A percentile compares a stretch with the other conserved stretches of the same genome.
phyloP scores from a whole-genome alignment of 768 basidiomycete genomes.

The Rhizopogon vesiculosus region DNA sequence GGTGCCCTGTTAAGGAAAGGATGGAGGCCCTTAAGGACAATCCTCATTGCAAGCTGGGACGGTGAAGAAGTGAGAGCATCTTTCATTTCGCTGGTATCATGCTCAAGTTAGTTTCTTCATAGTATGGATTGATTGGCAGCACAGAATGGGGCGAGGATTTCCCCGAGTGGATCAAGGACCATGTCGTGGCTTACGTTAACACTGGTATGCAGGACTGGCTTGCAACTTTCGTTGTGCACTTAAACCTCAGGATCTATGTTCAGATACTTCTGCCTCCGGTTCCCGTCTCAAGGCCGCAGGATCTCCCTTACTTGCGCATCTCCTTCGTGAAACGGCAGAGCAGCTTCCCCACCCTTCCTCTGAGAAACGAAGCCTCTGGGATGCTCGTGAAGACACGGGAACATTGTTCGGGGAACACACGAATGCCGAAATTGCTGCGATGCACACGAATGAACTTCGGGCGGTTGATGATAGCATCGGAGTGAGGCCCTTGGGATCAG shows the following conservation, averaged over 20 bases:
- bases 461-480: slow-evolving; percentile 3
- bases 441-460: slow-evolving; percentile 18
- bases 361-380: slow-evolving; percentile 68
- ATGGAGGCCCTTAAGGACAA: slow-evolving; percentile 80
- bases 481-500: no score
- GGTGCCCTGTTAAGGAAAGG: slow-evolving; percentile 63
- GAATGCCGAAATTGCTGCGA: slow-evolving; percentile 22
- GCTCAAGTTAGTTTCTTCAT: neutral
- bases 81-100: neutral
- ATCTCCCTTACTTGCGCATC: slow-evolving; percentile 80
- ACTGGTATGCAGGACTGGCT: slow-evolving; percentile 29
- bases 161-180: slow-evolving; percentile 44
- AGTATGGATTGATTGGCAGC: slow-evolving; percentile 52
- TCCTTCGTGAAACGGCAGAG: slow-evolving; percentile 63
- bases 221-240: neutral
- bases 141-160: slow-evolving; percentile 74
- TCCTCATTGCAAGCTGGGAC: slow-evolving; percentile 73
- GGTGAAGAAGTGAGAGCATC: slow-evolving; percentile 50
- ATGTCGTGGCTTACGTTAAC: slow-evolving; percentile 63
- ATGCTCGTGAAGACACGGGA: slow-evolving; percentile 56
- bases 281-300: slow-evolving; percentile 46
- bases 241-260: neutral
- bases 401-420: slow-evolving; percentile 32
- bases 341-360: slow-evolving; percentile 72
- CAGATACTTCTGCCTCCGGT: slow-evolving; percentile 46